A percentile compares a stretch with the other conserved stretches of the same genome.
Conservation (phyloP, 2,329 filamentous ascomycete species). For the Paramyrothecium roridum region DNA sequence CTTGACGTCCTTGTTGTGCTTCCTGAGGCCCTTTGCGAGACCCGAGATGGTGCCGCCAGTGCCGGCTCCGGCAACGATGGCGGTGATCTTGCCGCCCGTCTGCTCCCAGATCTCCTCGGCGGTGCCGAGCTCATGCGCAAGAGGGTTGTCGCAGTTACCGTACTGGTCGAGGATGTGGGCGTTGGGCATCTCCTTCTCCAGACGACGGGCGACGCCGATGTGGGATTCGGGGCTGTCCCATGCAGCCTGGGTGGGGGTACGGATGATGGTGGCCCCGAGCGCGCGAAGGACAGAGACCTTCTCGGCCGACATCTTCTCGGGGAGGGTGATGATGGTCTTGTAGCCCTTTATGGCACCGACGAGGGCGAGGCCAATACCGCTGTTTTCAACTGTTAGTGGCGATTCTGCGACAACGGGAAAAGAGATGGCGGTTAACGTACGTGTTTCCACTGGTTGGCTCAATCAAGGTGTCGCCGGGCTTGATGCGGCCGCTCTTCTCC, state of each 20-base stretch:
- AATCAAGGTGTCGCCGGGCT: conserved; percentile 94
- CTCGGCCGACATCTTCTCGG: conserved; percentile 98
- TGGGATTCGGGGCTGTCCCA: conserved; percentile 94
- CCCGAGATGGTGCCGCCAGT: conserved; percentile 96
- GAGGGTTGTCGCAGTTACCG: conserved; percentile 83
- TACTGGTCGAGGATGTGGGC: conserved; percentile 98
- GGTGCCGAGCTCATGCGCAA: conserved; percentile 90
- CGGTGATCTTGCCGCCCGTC: conserved; percentile 77
- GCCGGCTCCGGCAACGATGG: conserved; percentile 85
- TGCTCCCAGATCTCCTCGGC: conserved; percentile 96
- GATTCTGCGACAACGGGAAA: conserved; percentile 9
- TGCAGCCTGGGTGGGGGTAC: conserved; percentile 92
- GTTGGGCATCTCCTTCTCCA: conserved; percentile 95
- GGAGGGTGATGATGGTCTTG: conserved; percentile 96
- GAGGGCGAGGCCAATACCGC: conserved; percentile 87
- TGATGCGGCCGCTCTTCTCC: conserved; percentile 87
- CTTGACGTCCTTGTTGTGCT: conserved; percentile 82
- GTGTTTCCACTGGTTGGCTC: conserved; percentile 98
- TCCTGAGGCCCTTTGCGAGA: conserved; percentile 77
- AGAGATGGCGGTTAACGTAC: conserved; percentile 26
- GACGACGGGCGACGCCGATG: conserved; percentile 85
- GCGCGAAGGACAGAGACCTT: conserved; percentile 95
- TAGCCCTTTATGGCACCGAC: conserved; percentile 96
- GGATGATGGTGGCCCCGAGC: conserved; percentile 93
- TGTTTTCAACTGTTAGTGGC: conserved; percentile 26